phyloP scores from a whole-genome alignment of 2,329 filamentous ascomycete genomes.

The Clarireedia monteithiana region DNA sequence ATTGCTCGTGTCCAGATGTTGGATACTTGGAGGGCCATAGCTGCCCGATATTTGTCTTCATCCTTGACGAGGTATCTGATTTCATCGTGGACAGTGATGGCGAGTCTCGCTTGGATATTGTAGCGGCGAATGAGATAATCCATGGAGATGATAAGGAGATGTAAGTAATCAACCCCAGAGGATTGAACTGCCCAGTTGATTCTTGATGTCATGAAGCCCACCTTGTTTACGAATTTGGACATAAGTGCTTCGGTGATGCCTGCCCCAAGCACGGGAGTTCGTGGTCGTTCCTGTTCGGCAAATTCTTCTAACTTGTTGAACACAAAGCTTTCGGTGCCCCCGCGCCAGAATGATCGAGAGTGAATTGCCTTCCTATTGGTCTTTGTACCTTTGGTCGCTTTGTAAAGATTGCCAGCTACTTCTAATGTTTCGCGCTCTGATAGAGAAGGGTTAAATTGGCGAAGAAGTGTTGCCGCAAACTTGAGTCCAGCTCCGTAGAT shows the following conservation, averaged over 20 bases:
- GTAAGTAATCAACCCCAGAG: constrained; percentile 92
- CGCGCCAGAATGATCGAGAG: constrained; percentile 82
- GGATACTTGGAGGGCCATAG: constrained; percentile 86
- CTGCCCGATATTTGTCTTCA: constrained; percentile 78
- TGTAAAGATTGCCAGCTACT: constrained; percentile 75
- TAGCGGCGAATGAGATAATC: constrained; percentile 83
- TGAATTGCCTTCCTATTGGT: constrained; percentile 66
- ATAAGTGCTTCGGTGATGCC: constrained; percentile 95
- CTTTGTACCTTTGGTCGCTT: constrained; percentile 82
- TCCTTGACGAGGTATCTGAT: constrained; percentile 87
- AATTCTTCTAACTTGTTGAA: constrained; percentile 99
- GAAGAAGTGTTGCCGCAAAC: constrained; percentile 81
- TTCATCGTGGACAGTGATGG: constrained; percentile 95
- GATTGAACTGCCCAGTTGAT: constrained; percentile 99
- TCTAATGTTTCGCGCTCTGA: constrained; percentile 70
- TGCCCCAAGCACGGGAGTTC: constrained; percentile 86
- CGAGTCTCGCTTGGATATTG: constrained; percentile 75
- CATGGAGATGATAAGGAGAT: constrained; percentile 89
- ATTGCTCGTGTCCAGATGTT: constrained; percentile 97
- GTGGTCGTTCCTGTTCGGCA: constrained; percentile 83
- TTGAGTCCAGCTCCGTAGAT: constrained; percentile 97
- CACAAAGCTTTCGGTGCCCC: constrained; percentile 93
- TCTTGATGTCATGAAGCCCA: constrained; percentile 87
- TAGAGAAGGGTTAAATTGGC: constrained; percentile 85
- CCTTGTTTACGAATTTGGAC: constrained; percentile 77